Evolutionary conservation across 2,329 filamentous ascomycete species (phyloP).

Genomic region (Teratosphaeriaceae sp.): DNA sequence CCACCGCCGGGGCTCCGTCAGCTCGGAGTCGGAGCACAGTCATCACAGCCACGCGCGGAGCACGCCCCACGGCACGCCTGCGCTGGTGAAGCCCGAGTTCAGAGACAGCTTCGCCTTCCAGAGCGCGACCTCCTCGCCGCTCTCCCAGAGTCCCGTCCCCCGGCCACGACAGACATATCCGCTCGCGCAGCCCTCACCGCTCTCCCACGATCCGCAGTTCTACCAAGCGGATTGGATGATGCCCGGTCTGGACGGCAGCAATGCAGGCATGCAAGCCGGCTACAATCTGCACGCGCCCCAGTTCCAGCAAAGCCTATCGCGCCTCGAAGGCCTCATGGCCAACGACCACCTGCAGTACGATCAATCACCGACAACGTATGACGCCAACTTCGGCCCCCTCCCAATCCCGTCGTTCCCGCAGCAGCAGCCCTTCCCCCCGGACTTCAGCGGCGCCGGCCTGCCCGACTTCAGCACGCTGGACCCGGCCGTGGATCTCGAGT

Average conservation of each 20-base stretch:
- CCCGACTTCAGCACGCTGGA: conserved; percentile 9
- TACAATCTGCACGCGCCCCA: conserved; percentile 13
- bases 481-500: conserved; percentile 26
- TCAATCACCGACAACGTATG: conserved; percentile 7
- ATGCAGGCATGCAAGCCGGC: conserved; percentile 17
- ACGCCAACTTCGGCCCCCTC: conserved; percentile 8
- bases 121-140: conserved; percentile 22
- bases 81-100: conserved; percentile 25
- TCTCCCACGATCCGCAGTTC: conserved; percentile 22
- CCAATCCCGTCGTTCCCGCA: conserved; percentile 9
- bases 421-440: conserved; percentile 8
- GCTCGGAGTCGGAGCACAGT: conserved; percentile 52
- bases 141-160: conserved; percentile 19
- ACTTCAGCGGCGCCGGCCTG: conserved; percentile 9
- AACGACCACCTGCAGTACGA: conserved; percentile 11
- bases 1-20: conserved; percentile 48
- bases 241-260: conserved; percentile 13
- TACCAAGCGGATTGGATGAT: conserved; percentile 26
- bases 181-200: conserved; percentile 14
- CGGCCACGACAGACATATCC: conserved; percentile 4
- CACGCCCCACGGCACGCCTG: conserved; percentile 32
- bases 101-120: conserved; percentile 23
- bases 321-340: not conserved
- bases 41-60: conserved; percentile 30
- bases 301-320: conserved; percentile 3